phyloP scores from a whole-genome alignment of 257 asterid genomes.

The Solanum clarkiae region DNA sequence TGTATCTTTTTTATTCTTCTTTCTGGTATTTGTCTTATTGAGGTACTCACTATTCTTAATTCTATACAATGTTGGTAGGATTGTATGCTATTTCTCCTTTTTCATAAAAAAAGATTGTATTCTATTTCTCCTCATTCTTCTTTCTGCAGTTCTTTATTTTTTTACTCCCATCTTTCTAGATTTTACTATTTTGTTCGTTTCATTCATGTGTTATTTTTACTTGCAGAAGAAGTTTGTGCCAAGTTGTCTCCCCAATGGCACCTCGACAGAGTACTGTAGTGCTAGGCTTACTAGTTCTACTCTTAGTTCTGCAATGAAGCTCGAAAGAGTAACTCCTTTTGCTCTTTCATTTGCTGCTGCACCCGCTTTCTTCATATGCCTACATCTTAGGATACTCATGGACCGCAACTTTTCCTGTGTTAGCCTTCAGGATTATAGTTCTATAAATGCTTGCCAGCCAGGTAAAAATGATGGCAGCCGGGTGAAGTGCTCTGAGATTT shows the following conservation, averaged over 20 bases:
- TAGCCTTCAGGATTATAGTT: slow-evolving; percentile 14
- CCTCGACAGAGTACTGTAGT: slow-evolving; percentile 29
- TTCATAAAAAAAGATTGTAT: neutral
- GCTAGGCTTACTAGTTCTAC: slow-evolving; percentile 21
- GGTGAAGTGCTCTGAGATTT: slow-evolving; percentile 13
- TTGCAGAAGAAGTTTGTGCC: slow-evolving; percentile 28
- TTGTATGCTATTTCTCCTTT: neutral
- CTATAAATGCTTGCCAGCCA: slow-evolving; percentile 14
- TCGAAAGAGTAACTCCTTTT: slow-evolving; percentile 26
- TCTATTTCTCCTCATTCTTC: neutral
- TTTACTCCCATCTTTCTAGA: neutral
- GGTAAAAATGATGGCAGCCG: slow-evolving; percentile 16
- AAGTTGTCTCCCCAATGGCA: slow-evolving; percentile 38
- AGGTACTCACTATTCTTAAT: neutral
- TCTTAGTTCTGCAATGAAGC: slow-evolving; percentile 24
- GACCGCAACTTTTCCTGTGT: slow-evolving; percentile 21
- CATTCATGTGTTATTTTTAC: neutral
- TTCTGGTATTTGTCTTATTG: neutral
- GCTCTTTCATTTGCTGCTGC: slow-evolving; percentile 38
- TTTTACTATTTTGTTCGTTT: neutral
- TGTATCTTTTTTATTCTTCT: neutral
- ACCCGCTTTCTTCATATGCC: slow-evolving; percentile 30
- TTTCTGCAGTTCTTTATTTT: neutral
- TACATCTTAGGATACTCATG: slow-evolving; percentile 33
- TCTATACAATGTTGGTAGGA: neutral